These are phyloP conservation scores for Pelargonium citronellum DNA, from an alignment of 441 rosid species.

Conservation along the genomic window DNA sequence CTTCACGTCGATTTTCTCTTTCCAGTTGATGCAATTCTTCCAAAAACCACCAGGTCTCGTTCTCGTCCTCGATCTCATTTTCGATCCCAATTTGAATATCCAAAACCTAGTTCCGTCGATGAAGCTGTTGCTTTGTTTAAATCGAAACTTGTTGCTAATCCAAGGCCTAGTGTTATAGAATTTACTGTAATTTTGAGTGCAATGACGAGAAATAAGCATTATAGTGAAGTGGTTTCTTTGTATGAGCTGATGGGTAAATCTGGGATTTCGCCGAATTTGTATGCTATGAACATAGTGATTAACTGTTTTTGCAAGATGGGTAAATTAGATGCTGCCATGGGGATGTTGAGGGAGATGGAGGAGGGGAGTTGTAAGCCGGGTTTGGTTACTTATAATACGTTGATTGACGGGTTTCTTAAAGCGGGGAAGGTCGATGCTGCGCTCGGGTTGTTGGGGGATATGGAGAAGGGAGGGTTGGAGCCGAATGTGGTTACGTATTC, in stretches of 20 bases:
- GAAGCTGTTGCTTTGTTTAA: slow-evolving; percentile 1
- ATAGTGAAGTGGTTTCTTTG: background rate
- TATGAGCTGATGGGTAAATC: background rate
- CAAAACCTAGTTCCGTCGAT: background rate
- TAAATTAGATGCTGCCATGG: background rate
- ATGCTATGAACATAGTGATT: background rate
- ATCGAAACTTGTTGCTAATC: background rate
- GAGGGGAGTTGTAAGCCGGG: background rate
- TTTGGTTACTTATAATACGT: background rate
- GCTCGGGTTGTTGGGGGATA: too few relatives aligned
- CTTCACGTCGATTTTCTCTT: background rate
- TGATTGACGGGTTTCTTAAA: background rate
- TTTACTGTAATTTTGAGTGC: background rate
- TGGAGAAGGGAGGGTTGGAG: too few relatives aligned
- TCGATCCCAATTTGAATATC: background rate
- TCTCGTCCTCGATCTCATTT: background rate
- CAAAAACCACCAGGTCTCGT: background rate
- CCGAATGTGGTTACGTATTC: too few relatives aligned
- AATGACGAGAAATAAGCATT: background rate
- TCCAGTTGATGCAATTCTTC: background rate
- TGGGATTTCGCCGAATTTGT: background rate
- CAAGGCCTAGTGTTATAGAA: background rate
- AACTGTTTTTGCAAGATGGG: slow-evolving; percentile 3
- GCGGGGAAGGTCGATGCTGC: too few relatives aligned
- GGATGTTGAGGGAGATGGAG: slow-evolving; percentile 1